Conservation (phyloP, 805 yeast species). For the Wickerhamomyces sydowiorum region DNA sequence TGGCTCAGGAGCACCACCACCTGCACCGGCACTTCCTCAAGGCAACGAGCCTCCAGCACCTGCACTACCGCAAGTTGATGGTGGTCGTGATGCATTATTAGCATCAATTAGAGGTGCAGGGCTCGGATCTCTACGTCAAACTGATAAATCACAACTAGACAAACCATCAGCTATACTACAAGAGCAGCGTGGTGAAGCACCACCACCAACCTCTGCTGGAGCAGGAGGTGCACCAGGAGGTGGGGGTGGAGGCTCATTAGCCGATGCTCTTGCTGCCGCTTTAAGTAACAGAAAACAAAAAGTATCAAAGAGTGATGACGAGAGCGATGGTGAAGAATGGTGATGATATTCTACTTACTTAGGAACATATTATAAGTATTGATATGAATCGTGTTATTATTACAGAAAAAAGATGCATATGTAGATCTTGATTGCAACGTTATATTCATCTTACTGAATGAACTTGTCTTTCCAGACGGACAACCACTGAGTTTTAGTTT, state of each 20-base stretch:
- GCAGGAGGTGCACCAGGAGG: slow-evolving; percentile 37
- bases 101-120: slow-evolving; percentile 83
- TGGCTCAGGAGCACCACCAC: slow-evolving; percentile 19
- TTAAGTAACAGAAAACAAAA: slow-evolving; percentile 75
- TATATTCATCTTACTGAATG: slow-evolving; percentile 2
- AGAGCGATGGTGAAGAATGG: slow-evolving; percentile 79
- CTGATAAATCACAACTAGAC: slow-evolving; percentile 80
- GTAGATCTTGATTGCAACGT: background rate
- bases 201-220: slow-evolving; percentile 30
- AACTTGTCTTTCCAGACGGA: slow-evolving; percentile 47
- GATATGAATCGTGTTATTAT: no score
- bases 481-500: slow-evolving; percentile 54
- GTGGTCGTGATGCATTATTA: slow-evolving; percentile 72
- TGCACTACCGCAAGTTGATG: slow-evolving; percentile 32
- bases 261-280: slow-evolving; percentile 87
- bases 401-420: no score
- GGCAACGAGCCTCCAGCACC: slow-evolving; percentile 21
- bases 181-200: slow-evolving; percentile 64
- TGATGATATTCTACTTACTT: slow-evolving; percentile 20
- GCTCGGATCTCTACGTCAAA: slow-evolving; percentile 59
- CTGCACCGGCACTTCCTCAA: slow-evolving; percentile 23
- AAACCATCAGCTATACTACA: slow-evolving; percentile 67
- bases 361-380: no score
- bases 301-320: slow-evolving; percentile 78
- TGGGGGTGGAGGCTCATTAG: slow-evolving; percentile 59